phyloP scores from a whole-genome alignment of 352 stramenopile species.

The Phytophthora pisi region DNA sequence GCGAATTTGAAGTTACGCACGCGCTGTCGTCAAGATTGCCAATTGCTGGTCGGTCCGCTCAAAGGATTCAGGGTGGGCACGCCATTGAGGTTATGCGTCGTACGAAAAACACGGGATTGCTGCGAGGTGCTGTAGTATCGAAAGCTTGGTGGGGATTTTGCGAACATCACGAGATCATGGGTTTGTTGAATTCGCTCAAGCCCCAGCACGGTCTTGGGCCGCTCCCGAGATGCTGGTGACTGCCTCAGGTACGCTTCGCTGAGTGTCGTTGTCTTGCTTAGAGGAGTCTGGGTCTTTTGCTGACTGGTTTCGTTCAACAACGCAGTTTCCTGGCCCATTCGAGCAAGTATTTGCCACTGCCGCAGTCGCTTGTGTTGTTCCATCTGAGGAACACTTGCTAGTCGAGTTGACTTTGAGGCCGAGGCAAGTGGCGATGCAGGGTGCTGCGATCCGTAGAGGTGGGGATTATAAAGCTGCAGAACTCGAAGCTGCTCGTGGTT shows the following conservation, averaged over 20 bases:
- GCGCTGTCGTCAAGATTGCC: not conserved
- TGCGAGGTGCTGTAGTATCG: conserved; percentile 5
- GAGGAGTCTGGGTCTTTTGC: conserved; percentile 24
- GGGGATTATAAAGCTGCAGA: conserved; percentile 71
- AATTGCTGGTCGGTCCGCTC: not conserved
- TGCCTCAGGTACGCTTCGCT: conserved; percentile 31
- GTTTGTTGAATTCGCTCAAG: conserved; percentile 14
- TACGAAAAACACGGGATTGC: not conserved
- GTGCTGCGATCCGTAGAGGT: conserved; percentile 43
- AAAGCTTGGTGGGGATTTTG: conserved; percentile 18
- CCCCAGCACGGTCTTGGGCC: conserved; percentile 12
- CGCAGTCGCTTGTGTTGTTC: conserved; percentile 26
- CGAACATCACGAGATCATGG: conserved; percentile 3
- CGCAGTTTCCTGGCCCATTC: conserved; percentile 26
- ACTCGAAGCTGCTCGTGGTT: conserved; percentile 53
- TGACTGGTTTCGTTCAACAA: conserved; percentile 27
- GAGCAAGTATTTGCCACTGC: conserved; percentile 29
- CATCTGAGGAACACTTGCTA: conserved; percentile 29
- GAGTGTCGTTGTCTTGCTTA: conserved; percentile 10
- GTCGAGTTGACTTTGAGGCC: conserved; percentile 18
- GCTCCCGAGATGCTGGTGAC: conserved; percentile 13
- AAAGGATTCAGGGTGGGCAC: not conserved
- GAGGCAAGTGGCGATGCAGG: conserved; percentile 14
- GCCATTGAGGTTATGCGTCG: conserved; percentile 5
- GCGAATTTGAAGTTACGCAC: not conserved